Conservation (phyloP, 257 asterid species). For the Anisodus tanguticus region DNA sequence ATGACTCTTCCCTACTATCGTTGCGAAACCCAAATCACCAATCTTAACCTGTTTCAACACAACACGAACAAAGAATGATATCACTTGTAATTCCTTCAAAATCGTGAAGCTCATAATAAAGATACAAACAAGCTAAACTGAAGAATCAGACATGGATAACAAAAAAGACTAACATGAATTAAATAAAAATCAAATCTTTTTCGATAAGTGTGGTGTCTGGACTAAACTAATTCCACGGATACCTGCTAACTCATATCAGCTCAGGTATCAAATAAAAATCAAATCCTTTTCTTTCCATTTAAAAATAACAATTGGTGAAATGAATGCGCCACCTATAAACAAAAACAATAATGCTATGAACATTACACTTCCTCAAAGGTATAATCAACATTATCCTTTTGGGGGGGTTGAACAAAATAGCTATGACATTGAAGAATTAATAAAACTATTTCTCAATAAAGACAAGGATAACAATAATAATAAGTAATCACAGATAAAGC, state of each 20-base stretch:
- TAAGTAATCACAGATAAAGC: background rate
- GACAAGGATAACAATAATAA: background rate
- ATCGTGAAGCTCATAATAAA: background rate
- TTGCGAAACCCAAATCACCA: slow-evolving; percentile 83
- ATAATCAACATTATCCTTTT: slow-evolving; percentile 13
- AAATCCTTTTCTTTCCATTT: background rate
- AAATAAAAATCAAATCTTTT: slow-evolving; percentile 15
- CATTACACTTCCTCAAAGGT: slow-evolving; percentile 3
- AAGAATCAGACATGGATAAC: background rate
- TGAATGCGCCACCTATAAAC: background rate
- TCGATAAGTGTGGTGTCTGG: no score
- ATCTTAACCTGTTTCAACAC: slow-evolving; percentile 65
- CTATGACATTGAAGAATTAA: background rate
- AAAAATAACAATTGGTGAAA: background rate
- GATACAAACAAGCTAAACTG: background rate
- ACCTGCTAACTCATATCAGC: no score
- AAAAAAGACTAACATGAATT: background rate
- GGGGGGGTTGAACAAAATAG: background rate
- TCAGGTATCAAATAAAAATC: background rate
- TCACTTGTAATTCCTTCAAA: background rate
- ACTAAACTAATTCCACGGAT: no score
- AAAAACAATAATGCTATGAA: background rate
- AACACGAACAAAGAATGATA: slow-evolving; percentile 21
- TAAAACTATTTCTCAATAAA: background rate
- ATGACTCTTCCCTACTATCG: slow-evolving; percentile 61